These are phyloP conservation scores for Trichoderma cornu-damae DNA, from an alignment of 2,329 filamentous ascomycete species.

Conservation along the genomic window DNA sequence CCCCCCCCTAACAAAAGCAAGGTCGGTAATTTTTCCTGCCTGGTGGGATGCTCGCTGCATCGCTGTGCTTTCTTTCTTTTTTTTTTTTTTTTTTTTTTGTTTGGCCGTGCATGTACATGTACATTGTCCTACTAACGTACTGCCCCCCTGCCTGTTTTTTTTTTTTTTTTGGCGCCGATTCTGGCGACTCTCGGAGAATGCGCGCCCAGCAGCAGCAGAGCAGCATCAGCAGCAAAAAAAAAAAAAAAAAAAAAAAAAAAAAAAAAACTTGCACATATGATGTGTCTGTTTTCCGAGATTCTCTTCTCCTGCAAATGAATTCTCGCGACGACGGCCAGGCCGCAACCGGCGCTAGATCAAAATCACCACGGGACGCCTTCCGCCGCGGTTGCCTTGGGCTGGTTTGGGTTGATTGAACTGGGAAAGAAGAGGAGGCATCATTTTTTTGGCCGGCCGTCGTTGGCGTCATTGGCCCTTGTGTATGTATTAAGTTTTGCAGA, in stretches of 20 bases:
- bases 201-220: too few relatives aligned
- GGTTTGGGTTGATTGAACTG: background rate
- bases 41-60: background rate
- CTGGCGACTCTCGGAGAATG: slow-evolving; percentile 6
- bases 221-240: slow-evolving; percentile 6
- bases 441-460: slow-evolving; percentile 3
- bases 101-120: background rate
- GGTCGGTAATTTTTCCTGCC: slow-evolving; percentile 1
- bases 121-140: background rate
- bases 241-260: too few relatives aligned
- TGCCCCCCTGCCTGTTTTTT: too few relatives aligned
- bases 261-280: slow-evolving; percentile 12
- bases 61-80: too few relatives aligned
- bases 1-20: background rate
- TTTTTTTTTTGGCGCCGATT: slow-evolving; percentile 13
- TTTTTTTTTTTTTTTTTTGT: background rate
- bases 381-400: background rate
- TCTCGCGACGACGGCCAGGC: slow-evolving; percentile 6
- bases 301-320: slow-evolving; percentile 5
- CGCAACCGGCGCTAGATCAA: slow-evolving; percentile 7
- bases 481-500: too few relatives aligned
- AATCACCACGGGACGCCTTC: background rate
- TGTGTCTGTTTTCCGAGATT: slow-evolving; percentile 11
- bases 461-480: slow-evolving; percentile 11
- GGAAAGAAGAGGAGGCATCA: background rate